phyloP scores from a whole-genome alignment of 352 stramenopile species.

The Phytophthora litchii region DNA sequence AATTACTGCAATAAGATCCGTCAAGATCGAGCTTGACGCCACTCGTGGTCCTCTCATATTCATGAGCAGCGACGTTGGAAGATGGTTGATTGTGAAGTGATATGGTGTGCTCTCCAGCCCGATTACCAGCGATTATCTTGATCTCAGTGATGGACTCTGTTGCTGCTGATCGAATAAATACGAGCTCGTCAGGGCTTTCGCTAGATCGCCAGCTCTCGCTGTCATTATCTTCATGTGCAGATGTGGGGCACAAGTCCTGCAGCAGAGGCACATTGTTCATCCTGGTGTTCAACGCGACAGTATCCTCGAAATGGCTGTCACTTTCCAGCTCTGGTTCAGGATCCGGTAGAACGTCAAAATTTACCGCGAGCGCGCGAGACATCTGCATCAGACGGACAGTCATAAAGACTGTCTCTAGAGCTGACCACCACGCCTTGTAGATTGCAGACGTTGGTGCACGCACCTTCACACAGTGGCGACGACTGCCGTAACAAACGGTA shows the following conservation, averaged over 20 bases:
- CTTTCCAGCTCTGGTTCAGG: constrained; percentile 6
- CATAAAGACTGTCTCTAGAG: constrained; percentile 19
- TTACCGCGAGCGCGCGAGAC: constrained; percentile 1
- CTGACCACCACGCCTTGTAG: constrained; percentile 19
- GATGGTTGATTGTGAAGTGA: neutral
- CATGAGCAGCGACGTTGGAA: no score
- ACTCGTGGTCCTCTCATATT: neutral
- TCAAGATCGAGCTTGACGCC: neutral
- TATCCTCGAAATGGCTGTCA: neutral
- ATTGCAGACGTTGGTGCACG: constrained; percentile 8
- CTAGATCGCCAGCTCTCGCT: constrained; percentile 4
- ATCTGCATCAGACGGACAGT: constrained; percentile 8
- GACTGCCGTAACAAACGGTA: constrained; percentile 11
- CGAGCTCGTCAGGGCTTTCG: constrained; percentile 8
- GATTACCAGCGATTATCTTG: neutral
- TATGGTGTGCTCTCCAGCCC: neutral
- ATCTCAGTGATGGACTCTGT: neutral
- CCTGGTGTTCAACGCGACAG: neutral
- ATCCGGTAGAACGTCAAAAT: constrained; percentile 7
- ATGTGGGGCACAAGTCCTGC: neutral
- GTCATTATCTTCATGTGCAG: neutral
- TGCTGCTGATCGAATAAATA: neutral
- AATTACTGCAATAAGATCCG: neutral
- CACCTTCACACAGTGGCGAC: constrained; percentile 11
- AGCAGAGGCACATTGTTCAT: constrained; percentile 10